Percentiles rank a stretch among this genome's conserved stretches.
Conservation (phyloP, 2,329 filamentous ascomycete species). For the Lizonia empirigonia region DNA sequence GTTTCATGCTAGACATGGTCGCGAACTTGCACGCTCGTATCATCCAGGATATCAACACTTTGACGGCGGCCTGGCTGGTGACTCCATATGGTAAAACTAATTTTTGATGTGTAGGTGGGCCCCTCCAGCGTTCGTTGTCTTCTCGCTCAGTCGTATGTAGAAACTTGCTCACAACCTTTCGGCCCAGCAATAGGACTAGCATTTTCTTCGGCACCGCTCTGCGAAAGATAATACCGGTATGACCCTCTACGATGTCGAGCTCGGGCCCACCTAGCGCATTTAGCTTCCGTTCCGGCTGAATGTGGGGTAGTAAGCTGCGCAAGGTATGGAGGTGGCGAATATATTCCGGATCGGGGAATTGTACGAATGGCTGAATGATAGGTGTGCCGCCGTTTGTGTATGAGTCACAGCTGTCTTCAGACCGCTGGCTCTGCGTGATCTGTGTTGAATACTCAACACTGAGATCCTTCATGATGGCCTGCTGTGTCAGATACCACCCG, state of each 20-base stretch:
- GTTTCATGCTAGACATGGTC: conserved; percentile 19
- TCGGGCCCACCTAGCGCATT: conserved; percentile 14
- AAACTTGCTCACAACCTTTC: conserved; percentile 19
- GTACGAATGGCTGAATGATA: not conserved
- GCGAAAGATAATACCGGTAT: conserved; percentile 5
- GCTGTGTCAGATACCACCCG: conserved; percentile 1
- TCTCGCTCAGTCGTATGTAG: conserved; percentile 21
- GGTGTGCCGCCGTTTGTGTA: not conserved
- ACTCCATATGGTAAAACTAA: conserved; percentile 19
- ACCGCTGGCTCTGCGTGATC: not conserved
- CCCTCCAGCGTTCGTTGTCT: conserved; percentile 13
- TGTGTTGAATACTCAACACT: not conserved
- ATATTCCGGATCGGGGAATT: conserved; percentile 25
- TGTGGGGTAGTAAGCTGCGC: conserved; percentile 20
- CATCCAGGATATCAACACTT: conserved; percentile 34
- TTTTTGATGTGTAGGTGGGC: conserved; percentile 10
- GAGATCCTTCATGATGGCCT: not conserved
- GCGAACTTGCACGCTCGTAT: conserved; percentile 21
- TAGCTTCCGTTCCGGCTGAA: conserved; percentile 22
- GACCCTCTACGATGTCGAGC: conserved; percentile 26
- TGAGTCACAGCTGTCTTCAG: not conserved
- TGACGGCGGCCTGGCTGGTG: conserved; percentile 21
- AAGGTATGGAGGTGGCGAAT: conserved; percentile 28
- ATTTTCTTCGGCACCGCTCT: conserved; percentile 25
- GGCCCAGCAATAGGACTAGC: conserved; percentile 28